phyloP scores from a whole-genome alignment of 768 basidiomycete genomes.

The Sistotremastrum niveocremeum region DNA sequence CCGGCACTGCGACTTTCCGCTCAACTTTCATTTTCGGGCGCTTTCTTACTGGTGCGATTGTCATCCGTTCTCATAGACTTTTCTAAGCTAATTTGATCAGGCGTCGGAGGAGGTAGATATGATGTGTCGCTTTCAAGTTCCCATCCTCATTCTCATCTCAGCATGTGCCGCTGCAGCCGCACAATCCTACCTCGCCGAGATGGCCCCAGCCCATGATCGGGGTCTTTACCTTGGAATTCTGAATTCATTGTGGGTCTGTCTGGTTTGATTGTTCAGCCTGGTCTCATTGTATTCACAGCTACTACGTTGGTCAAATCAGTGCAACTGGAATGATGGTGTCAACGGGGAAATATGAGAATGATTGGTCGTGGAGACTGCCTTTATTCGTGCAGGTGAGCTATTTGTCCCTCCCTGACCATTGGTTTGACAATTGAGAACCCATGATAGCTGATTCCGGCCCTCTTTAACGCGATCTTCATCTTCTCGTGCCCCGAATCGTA shows the following conservation, averaged over 20 bases:
- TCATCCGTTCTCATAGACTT: neutral
- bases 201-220: slow-evolving; percentile 33
- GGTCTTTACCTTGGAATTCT: slow-evolving; percentile 38
- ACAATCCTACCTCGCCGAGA: slow-evolving; percentile 38
- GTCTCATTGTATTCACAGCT: slow-evolving; percentile 15
- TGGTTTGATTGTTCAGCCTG: neutral
- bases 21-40: slow-evolving; percentile 32
- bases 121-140: no score
- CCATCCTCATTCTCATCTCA: slow-evolving; percentile 23
- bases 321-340: slow-evolving; percentile 46
- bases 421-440: neutral
- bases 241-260: slow-evolving; percentile 31
- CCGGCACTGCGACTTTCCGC: slow-evolving; percentile 31
- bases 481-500: slow-evolving; percentile 40
- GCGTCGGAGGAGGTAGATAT: no score
- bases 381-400: slow-evolving; percentile 31
- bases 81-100: neutral
- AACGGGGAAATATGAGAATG: slow-evolving; percentile 27
- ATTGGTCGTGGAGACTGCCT: slow-evolving; percentile 36
- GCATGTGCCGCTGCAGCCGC: slow-evolving; percentile 33
- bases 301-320: slow-evolving; percentile 39
- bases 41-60: slow-evolving; percentile 31
- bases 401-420: neutral
- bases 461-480: slow-evolving; percentile 31
- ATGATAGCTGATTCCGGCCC: slow-evolving; percentile 28